phyloP scores from a whole-genome alignment of 225 moss, liverwort and hornwort species.

The Lunularia cruciata region DNA sequence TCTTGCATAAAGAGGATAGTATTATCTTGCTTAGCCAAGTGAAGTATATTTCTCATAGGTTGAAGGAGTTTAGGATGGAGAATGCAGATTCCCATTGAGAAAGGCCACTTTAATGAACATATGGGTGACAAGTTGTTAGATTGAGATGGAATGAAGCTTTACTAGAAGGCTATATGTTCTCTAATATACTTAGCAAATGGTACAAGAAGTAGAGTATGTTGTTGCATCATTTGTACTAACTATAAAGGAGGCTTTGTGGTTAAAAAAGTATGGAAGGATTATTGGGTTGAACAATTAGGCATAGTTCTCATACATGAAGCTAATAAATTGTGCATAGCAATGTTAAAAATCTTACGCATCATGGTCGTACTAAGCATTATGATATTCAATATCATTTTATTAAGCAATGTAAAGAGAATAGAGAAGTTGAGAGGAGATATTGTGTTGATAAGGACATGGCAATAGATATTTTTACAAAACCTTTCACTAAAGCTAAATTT shows the following conservation, averaged over 20 bases:
- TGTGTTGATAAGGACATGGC: neutral
- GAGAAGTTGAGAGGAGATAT: neutral
- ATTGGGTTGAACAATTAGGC: neutral
- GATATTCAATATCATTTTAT: neutral
- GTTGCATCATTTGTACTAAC: neutral
- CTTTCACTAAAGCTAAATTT: too few species aligned
- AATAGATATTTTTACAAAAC: too few species aligned
- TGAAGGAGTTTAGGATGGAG: neutral
- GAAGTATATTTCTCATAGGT: conserved; percentile 3
- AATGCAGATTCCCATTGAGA: neutral
- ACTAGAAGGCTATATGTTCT: too few species aligned
- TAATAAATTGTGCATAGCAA: neutral
- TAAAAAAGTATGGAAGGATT: neutral
- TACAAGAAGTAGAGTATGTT: neutral
- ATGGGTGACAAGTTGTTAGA: neutral
- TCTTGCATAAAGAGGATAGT: neutral
- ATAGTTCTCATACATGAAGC: neutral
- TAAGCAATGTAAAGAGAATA: neutral
- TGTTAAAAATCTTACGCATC: neutral
- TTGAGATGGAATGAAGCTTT: neutral
- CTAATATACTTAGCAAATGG: neutral
- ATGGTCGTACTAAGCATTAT: neutral
- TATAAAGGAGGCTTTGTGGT: neutral
- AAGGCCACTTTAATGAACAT: neutral
- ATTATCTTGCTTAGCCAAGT: neutral